Conservation (phyloP, 495 filamentous ascomycete genomes). For the Hapsidospora chrysogenum region DNA sequence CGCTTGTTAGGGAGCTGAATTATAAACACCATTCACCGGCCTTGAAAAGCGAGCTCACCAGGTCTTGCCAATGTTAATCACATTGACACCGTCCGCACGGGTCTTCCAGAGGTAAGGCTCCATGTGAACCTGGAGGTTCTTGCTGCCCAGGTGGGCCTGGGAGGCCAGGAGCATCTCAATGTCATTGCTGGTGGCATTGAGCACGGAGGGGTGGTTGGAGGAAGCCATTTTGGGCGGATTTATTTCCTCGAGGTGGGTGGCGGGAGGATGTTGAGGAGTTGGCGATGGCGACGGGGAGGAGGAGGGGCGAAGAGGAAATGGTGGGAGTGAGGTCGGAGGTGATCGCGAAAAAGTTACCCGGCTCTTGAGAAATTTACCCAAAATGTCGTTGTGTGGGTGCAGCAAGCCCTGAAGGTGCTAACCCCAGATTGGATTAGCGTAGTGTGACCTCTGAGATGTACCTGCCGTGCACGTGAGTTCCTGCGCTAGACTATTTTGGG, state of each 20-base stretch:
- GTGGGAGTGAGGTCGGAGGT: constrained; percentile 4
- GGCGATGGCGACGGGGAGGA: constrained; percentile 12
- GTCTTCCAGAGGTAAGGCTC: constrained; percentile 99
- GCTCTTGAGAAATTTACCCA: constrained; percentile 7
- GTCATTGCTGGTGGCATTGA: constrained; percentile 57
- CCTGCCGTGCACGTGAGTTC: not conserved
- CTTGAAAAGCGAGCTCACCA: constrained; percentile 45
- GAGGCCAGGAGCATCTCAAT: constrained; percentile 98
- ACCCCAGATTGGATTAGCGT: not conserved
- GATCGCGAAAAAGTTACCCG: constrained; percentile 11
- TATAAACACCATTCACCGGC: not conserved
- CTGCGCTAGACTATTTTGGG: not conserved
- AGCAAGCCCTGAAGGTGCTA: constrained; percentile 12
- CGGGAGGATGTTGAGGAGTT: no score
- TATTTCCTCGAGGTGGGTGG: constrained; percentile 25
- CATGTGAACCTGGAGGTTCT: constrained; percentile 98
- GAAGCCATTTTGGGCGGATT: constrained; percentile 75
- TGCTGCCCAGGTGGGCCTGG: constrained; percentile 91
- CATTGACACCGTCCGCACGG: constrained; percentile 90
- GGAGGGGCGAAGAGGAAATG: constrained; percentile 12
- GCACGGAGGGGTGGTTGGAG: constrained; percentile 72
- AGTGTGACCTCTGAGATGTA: not conserved
- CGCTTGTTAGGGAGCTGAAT: not conserved
- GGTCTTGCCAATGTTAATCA: constrained; percentile 99
- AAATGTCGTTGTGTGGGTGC: constrained; percentile 14